Conservation (phyloP, 805 yeast species). For the Nakazawaea sp. region DNA sequence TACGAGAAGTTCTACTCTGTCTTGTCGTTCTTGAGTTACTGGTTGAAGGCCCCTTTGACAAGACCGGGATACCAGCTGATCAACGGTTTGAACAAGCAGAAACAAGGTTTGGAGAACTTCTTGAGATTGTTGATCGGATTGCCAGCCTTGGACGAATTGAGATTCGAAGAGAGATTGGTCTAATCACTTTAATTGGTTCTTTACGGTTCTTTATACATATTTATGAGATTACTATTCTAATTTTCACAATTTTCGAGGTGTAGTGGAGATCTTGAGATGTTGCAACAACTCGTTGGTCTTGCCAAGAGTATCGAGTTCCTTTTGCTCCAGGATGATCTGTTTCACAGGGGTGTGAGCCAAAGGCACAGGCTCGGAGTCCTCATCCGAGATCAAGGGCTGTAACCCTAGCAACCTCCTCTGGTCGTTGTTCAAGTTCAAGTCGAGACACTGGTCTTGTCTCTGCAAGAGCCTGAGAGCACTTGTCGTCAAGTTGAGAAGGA, state of each 20-base stretch:
- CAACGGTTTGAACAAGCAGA: conserved; percentile 92
- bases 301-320: conserved; percentile 7
- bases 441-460: conserved; percentile 43
- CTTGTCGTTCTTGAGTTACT: conserved; percentile 79
- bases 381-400: conserved; percentile 1
- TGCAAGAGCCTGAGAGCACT: conserved; percentile 25
- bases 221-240: too few relatives aligned
- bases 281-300: conserved; percentile 7
- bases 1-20: conserved; percentile 76
- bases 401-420: conserved; percentile 43
- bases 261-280: conserved; percentile 6
- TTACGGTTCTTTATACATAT: conserved; percentile 1
- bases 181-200: conserved; percentile 11
- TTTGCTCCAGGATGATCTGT: conserved; percentile 3
- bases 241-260: background rate
- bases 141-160: conserved; percentile 83
- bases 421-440: conserved; percentile 38
- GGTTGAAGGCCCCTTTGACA: conserved; percentile 95
- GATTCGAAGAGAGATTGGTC: conserved; percentile 84
- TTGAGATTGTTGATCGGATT: conserved; percentile 85
- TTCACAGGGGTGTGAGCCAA: conserved; percentile 3
- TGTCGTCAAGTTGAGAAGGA: conserved; percentile 22
- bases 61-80: conserved; percentile 87
- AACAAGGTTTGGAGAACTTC: conserved; percentile 86
- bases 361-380: background rate